phyloP scores from a whole-genome alignment of 2,329 filamentous ascomycete species.

The Trichothecium roseum region DNA sequence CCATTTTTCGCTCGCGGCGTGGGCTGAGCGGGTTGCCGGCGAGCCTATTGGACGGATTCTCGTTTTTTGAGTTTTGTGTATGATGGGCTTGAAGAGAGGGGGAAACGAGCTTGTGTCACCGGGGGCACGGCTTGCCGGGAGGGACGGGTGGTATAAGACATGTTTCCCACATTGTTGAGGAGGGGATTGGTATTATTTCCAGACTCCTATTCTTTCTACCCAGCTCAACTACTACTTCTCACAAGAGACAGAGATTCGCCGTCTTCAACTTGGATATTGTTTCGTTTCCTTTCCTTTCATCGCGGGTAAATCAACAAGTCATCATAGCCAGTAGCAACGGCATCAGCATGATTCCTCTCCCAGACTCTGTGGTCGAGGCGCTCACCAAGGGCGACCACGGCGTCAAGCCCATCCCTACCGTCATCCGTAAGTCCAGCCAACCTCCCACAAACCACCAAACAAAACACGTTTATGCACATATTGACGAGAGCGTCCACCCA shows the following conservation, averaged over 20 bases:
- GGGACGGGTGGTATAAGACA: neutral
- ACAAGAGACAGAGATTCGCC: too few relatives aligned
- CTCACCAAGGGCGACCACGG: conserved; percentile 1
- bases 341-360: neutral
- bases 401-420: conserved; percentile 14
- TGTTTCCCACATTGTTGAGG: too few relatives aligned
- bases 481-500: conserved; percentile 6
- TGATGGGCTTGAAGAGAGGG: too few relatives aligned
- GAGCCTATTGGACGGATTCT: too few relatives aligned
- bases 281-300: too few relatives aligned
- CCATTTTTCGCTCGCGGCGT: conserved; percentile 3
- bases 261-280: too few relatives aligned
- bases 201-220: neutral
- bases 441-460: neutral
- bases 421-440: conserved; percentile 13
- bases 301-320: neutral
- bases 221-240: too few relatives aligned
- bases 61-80: neutral
- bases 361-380: neutral
- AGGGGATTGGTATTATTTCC: neutral
- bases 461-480: neutral
- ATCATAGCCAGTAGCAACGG: neutral
- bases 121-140: neutral
- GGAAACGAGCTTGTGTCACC: too few relatives aligned
- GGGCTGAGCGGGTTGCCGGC: too few relatives aligned